phyloP scores from a whole-genome alignment of 768 basidiomycete species.

The Mycena rosella region DNA sequence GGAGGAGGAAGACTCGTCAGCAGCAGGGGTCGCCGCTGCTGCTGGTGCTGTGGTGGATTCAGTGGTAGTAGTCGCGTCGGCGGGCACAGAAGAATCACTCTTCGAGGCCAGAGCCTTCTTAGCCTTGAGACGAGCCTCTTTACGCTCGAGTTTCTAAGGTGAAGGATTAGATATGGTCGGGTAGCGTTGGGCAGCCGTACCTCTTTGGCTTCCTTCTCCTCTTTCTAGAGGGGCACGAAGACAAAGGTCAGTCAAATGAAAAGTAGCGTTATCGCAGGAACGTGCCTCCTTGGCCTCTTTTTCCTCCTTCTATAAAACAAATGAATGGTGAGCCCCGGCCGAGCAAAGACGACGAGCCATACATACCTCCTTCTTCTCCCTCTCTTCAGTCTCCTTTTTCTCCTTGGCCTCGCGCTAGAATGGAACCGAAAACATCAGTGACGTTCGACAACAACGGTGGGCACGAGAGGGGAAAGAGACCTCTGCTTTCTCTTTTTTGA shows the following conservation, averaged over 20 bases:
- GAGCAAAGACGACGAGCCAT: background rate
- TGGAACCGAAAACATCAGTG: conserved; percentile 39
- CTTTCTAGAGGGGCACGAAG: conserved; percentile 50
- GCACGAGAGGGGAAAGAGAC: conserved; percentile 45
- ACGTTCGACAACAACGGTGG: conserved; percentile 12
- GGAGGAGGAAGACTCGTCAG: conserved; percentile 54
- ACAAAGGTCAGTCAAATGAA: conserved; percentile 3
- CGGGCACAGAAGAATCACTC: conserved; percentile 53
- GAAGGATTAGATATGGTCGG: conserved; percentile 30
- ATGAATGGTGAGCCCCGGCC: conserved; percentile 36
- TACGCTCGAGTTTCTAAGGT: conserved; percentile 65
- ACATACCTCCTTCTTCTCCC: conserved; percentile 70
- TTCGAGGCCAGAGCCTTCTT: conserved; percentile 61
- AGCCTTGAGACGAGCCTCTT: conserved; percentile 67
- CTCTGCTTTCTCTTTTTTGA: conserved; percentile 84
- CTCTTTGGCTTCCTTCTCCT: conserved; percentile 70
- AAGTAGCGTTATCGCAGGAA: conserved; percentile 1
- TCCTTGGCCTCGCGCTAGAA: conserved; percentile 83
- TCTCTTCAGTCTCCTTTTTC: conserved; percentile 81
- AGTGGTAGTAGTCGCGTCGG: conserved; percentile 49
- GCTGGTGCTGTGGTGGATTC: conserved; percentile 49
- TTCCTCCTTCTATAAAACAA: conserved; percentile 54
- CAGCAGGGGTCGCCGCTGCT: conserved; percentile 34
- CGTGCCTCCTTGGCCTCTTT: conserved; percentile 62
- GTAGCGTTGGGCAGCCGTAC: conserved; percentile 47